Base-by-base conservation (phyloP, 2,329 filamentous ascomycete species). In the Claviceps purpurea region DNA sequence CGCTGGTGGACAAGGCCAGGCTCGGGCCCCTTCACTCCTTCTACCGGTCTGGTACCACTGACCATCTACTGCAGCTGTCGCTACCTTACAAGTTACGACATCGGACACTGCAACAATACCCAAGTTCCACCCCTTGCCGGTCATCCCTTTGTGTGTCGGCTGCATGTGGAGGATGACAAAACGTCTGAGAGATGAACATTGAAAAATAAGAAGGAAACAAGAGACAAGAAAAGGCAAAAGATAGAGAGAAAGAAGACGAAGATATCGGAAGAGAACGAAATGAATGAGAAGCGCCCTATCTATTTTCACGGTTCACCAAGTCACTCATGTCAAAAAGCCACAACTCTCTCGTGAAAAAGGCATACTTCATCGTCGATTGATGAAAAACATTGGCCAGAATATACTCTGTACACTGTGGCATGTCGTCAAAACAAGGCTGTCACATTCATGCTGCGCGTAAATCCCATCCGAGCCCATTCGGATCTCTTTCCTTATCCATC, bases 11-110 rank as follows among this genome's bases (percentile, higher is more conserved):
- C 18, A 42, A 42, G 18, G 20, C 40, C 39, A 20, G 39, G 39
- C 18, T 5, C 8, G 13, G 13, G 22, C 7, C 5, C 18, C 13
- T 13, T 26, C n/a, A 13, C 18, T 34, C 22, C 18, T 16, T 50
- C 50, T 52, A 49, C 56, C 55, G 56, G 54, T 54, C 51, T 42
- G 51, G 54, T 56, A 58, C 56, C 54, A 55, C 18, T 18, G 18
- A 18, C 18, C 18, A 18, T 1, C 18, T 30, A 49, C 51, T 49
- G 52, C 50, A 40, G 24, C 44, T 41, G 51, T 56, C 45, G 49
- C 44, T 51, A 45, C 52, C 52, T 54, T 54, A 18, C 18, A 18
- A 18, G 18, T 18, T 18, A 46, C 49, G 44, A 39, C n/a, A n/a
- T n/a, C n/a, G n/a, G n/a, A n/a, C 34, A 44, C 49, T 53, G 52